phyloP scores from a whole-genome alignment of 345 rosid genomes.

The Gossypium mustelinum region DNA sequence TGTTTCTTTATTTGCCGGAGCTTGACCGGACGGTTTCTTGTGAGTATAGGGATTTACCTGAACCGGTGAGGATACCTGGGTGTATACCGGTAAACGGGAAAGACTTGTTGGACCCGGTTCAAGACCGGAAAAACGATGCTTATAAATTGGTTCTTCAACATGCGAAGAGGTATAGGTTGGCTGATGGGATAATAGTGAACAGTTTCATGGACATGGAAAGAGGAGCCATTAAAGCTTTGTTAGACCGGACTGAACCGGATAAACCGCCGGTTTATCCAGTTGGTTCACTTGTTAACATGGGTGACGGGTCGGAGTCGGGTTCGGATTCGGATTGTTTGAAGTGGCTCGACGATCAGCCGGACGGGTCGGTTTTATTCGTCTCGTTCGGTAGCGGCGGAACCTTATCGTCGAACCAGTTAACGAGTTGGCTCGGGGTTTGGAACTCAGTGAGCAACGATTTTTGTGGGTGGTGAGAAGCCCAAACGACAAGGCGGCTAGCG shows the following conservation, averaged over 20 bases:
- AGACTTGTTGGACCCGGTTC: slow-evolving; percentile 49
- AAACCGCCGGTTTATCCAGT: slow-evolving; percentile 60
- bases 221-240: slow-evolving; percentile 38
- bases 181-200: slow-evolving; percentile 58
- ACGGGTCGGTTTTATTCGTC: slow-evolving; percentile 69
- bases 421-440: slow-evolving; percentile 82
- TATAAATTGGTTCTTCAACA: slow-evolving; percentile 54
- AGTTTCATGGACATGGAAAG: slow-evolving; percentile 52
- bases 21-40: slow-evolving; percentile 47
- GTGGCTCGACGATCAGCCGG: slow-evolving; percentile 80
- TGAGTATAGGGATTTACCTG: slow-evolving; percentile 59
- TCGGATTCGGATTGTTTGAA: slow-evolving; percentile 36
- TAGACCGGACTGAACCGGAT: slow-evolving; percentile 28
- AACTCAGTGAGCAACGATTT: slow-evolving; percentile 68
- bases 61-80: slow-evolving; percentile 56
- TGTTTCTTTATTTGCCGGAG: slow-evolving; percentile 39
- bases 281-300: slow-evolving; percentile 56
- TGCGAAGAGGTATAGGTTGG: slow-evolving; percentile 39
- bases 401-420: slow-evolving; percentile 53
- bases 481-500: slow-evolving; percentile 35
- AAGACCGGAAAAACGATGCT: slow-evolving; percentile 55
- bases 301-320: background rate
- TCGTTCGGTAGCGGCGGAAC: slow-evolving; percentile 94
- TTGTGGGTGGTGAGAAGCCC: slow-evolving; percentile 80
- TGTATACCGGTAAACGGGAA: slow-evolving; percentile 45